Evolutionary conservation across 352 stramenopile genomes (phyloP), one percentile per base, ranked within the genome.

Genomic region (Pythium aristosporum): DNA sequence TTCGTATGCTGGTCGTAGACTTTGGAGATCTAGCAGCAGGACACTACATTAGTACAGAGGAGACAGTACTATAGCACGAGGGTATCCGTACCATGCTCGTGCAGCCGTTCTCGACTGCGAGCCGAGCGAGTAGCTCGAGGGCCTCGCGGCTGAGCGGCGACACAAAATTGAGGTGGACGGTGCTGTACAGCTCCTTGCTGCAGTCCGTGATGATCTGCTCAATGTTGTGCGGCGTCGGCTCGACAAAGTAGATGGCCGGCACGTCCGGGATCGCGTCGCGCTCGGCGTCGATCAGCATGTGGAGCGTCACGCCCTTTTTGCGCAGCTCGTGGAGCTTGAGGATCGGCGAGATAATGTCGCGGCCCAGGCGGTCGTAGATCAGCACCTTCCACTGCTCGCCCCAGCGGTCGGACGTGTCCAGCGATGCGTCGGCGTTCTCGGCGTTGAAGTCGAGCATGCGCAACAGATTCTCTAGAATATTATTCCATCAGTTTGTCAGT

Each of bases 1-100:
- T 99, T 97, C 15, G 98, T 86, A 76, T 98, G 98, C 76, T 98
- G 91, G 75, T 99, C 97, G 67, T 92, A 98, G 10, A 99, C 86
- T 64, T 97, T 97, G 48, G 92, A 87, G 72, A 99, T 96, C 63
- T 86, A 20, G 13, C 2, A 59, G 0, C 36, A 23, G 21, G 34
- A 53, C 11, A 52, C 18, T 21, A 18, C 28, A 18, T 18, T 21
- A 49, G 41, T 18, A 18, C 11, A 50, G 18, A 30, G 2, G 20
- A 34, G 21, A 2, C 5, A 34, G 6, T 42, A 18, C 6, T 42
- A 3, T 42, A 42, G 18, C 25, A 5, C 25, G 25, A 30, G 25
- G 25, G 11, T 39, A 39, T 39, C 34, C 34, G 11, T 39, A 91
- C 82, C 84, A 93, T 94, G 53, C 78, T 89, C 12, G 85, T 87